Base-by-base conservation (phyloP, 1,284 basidiomycete species). In the Leccinum variabile region DNA sequence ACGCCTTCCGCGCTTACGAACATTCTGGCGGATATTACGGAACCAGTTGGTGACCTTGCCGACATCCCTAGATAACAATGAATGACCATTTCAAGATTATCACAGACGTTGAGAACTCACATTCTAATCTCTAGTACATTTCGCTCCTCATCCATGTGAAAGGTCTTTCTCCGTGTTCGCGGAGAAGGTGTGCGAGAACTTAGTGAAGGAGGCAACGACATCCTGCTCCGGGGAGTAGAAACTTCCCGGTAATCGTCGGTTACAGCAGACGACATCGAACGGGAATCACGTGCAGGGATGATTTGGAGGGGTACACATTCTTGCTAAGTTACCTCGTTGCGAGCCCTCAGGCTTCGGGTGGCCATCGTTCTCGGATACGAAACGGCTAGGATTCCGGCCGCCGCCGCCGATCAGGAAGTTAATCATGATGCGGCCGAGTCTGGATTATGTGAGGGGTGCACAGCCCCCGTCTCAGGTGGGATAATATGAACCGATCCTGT, bases 1-100 rank as follows among this genome's bases (percentile, higher is more conserved):
- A 63, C 79, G 81, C 70, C 81, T 84, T 50, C 79, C 77, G 28
- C 88, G 84, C 75, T 86, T 89, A 60, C 89, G 80, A 37, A 87
- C 81, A 9, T 88, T 90, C 76, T 91, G 89, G 52, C 89, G 82
- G 63, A 90, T 79, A 72, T 92, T 92, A 49, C 90, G 81, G 80
- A 91, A 92, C 90, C 90, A 92, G 74, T 92, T 92, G n/a, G 89
- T 91, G 56, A 92, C 89, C 76, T 90, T 91, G 69, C 85, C 86
- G 62, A 91, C 75, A 74, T 92, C 89, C 89, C 89, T 90, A 69
- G 64, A 62, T 66, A 68, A 62, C 60, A 57, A 62, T 69, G 57
- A 66, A 35, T 57, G 25, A 57, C 67, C 14, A 44, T 56, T 58
- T 50, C 7, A 25, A 18, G 2, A 25, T 5, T 2, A 28, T 39